Percentiles rank a stretch among this genome's conserved stretches.
These are phyloP conservation scores for Orbilia oligospora DNA, from an alignment of 2,329 filamentous ascomycete species.

Conservation along the genomic window DNA sequence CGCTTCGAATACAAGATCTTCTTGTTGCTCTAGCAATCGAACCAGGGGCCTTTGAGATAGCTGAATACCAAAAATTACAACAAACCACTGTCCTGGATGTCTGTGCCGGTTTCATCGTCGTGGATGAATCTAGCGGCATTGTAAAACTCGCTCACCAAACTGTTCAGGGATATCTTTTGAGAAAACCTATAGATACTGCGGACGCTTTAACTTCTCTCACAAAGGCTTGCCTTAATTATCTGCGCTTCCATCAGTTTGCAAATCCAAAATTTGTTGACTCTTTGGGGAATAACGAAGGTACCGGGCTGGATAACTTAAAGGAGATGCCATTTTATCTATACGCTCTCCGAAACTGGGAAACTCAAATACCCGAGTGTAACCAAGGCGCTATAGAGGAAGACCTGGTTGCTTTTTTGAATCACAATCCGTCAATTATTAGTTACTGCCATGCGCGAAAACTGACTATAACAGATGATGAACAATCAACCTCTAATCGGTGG, in stretches of 20 bases:
- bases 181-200: neutral
- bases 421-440: neutral
- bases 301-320: neutral
- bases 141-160: conserved; percentile 14
- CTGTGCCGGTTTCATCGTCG: conserved; percentile 11
- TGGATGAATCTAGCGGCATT: neutral
- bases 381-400: neutral
- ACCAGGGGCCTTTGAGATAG: neutral
- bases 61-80: neutral
- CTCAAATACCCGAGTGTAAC: neutral
- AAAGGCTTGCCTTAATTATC: neutral
- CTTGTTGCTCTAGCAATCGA: conserved; percentile 8
- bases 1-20: conserved; percentile 19
- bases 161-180: neutral
- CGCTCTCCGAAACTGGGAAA: conserved; percentile 8
- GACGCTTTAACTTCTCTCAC: conserved; percentile 4
- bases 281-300: neutral
- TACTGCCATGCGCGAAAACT: conserved; percentile 14
- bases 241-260: neutral
- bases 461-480: neutral
- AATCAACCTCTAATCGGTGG: neutral
- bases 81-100: conserved; percentile 17
- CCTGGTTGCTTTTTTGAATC: neutral
- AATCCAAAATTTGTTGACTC: neutral
- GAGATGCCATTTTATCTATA: conserved; percentile 5